Percentiles rank a stretch among this genome's conserved stretches.
phyloP scores from a whole-genome alignment of 2,329 filamentous ascomycete genomes.

The Microsporum audouinii region DNA sequence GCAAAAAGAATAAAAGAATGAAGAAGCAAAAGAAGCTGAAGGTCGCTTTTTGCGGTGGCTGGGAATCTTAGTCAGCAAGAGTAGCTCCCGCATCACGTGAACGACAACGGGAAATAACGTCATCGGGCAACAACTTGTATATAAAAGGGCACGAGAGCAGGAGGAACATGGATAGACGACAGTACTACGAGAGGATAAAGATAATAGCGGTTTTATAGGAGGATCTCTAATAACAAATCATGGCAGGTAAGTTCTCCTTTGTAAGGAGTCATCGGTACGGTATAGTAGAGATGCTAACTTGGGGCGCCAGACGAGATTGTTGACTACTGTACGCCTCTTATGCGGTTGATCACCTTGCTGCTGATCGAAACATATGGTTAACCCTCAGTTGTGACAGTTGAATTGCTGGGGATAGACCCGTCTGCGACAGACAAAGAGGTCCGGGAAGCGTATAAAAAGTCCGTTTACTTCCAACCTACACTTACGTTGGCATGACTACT shows the following conservation, averaged over 20 bases:
- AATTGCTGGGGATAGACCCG: conserved; percentile 59
- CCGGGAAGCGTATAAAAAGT: conserved; percentile 90
- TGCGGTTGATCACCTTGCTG: not conserved
- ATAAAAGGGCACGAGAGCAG: not conserved
- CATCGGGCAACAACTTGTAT: not conserved
- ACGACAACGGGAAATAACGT: not conserved
- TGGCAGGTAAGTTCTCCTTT: not conserved
- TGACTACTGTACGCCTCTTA: conserved; percentile 45
- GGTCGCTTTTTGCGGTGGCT: not conserved
- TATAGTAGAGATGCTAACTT: not conserved
- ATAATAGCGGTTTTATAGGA: too few species aligned
- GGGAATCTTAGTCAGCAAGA: not conserved
- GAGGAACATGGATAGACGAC: not conserved
- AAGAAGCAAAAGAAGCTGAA: not conserved
- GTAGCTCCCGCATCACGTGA: not conserved
- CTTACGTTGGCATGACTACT: too few species aligned
- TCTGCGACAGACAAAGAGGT: conserved; percentile 72
- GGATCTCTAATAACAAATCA: not conserved
- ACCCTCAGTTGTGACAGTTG: conserved; percentile 43
- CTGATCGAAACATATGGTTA: not conserved
- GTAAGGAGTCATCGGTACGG: not conserved
- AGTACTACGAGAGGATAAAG: not conserved
- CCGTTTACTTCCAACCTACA: not conserved
- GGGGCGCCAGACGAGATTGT: conserved; percentile 31
- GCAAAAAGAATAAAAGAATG: not conserved